These are phyloP conservation scores for Trichoderma guizhouense DNA, from an alignment of 2,329 filamentous ascomycete species.

Conservation along the genomic window DNA sequence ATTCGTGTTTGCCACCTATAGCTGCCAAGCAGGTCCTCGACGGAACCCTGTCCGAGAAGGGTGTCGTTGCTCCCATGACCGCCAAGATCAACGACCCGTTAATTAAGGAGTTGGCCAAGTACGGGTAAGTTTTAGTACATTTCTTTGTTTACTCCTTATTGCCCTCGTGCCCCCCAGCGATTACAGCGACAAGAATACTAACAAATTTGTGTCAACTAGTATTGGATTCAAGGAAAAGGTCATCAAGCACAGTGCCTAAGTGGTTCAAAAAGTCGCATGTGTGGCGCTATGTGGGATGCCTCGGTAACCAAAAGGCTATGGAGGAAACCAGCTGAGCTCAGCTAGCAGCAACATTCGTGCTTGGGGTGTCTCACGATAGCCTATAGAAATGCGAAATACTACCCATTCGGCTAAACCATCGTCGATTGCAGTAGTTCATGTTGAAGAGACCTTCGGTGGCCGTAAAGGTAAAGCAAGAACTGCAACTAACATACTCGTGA, in stretches of 20 bases:
- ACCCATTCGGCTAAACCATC: neutral
- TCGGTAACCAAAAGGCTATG: neutral
- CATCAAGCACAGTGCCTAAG: neutral
- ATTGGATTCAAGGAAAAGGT: neutral
- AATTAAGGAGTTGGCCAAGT: slow-evolving; percentile 75
- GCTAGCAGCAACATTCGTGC: neutral
- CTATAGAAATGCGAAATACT: neutral
- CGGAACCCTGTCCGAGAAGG: slow-evolving; percentile 57
- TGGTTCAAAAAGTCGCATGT: neutral
- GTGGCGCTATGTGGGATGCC: neutral
- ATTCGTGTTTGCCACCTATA: slow-evolving; percentile 25
- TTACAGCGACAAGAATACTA: neutral
- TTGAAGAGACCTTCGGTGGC: neutral
- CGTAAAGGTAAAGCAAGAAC: neutral
- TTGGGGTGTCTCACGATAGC: neutral
- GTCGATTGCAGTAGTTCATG: neutral
- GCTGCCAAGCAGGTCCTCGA: slow-evolving; percentile 77
- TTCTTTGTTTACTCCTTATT: too few species aligned
- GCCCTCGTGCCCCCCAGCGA: neutral
- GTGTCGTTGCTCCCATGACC: slow-evolving; percentile 11
- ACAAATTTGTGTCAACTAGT: neutral
- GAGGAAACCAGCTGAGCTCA: neutral
- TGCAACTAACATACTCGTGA: neutral
- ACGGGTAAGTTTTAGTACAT: slow-evolving; percentile 43
- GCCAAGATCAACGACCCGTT: slow-evolving; percentile 62